phyloP scores from a whole-genome alignment of 78 protist genomes.

The Chrysochromulina parva region DNA sequence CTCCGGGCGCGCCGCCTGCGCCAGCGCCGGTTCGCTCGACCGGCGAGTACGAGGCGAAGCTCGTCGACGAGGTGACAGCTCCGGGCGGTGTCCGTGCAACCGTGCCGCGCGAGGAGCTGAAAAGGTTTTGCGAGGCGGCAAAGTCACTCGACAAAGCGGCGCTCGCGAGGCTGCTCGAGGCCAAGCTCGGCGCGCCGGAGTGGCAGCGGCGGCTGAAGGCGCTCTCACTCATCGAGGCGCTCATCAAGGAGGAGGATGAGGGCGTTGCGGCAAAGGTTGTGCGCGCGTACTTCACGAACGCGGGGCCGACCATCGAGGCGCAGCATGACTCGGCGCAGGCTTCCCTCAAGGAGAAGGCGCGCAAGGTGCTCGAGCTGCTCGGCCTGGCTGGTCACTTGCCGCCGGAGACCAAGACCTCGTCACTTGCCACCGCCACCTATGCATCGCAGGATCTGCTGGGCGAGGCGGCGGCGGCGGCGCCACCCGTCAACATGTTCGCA shows the following conservation, averaged over 20 bases:
- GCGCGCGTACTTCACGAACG: background rate
- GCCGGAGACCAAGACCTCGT: background rate
- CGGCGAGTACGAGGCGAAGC: background rate
- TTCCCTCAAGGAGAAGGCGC: background rate
- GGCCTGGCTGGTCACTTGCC: background rate
- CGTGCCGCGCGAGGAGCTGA: background rate
- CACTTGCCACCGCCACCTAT: background rate
- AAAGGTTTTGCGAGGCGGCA: background rate
- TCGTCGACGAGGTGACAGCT: conserved; percentile 11
- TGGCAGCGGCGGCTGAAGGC: conserved; percentile 31
- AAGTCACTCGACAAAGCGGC: background rate
- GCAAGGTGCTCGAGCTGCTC: background rate
- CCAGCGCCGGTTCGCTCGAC: background rate
- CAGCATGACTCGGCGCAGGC: background rate
- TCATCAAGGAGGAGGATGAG: background rate
- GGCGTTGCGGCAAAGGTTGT: background rate
- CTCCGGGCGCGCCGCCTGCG: background rate
- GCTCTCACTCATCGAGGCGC: conserved; percentile 15
- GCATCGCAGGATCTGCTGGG: background rate
- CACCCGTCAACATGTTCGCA: too few relatives aligned
- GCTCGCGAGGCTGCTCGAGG: background rate
- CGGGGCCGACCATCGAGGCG: background rate
- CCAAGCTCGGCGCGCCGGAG: background rate
- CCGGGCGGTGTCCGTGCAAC: conserved; percentile 28
- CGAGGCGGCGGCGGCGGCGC: background rate